Evolutionary conservation across 345 rosid species (phyloP), one percentile per base, ranked within the genome.

Genomic region (Atalantia buxifolia): DNA sequence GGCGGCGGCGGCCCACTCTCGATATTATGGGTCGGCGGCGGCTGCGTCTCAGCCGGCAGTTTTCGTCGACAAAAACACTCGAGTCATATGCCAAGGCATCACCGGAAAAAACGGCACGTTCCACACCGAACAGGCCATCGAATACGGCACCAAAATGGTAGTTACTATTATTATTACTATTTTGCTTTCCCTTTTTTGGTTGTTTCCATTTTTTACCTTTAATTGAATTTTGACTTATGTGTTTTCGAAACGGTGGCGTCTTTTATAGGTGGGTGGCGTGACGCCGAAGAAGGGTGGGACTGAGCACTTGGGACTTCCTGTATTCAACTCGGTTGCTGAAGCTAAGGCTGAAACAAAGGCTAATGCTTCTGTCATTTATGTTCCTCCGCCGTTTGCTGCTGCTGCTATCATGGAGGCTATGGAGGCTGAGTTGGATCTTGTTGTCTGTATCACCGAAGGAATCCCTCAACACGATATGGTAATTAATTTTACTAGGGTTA

Each of bases 391-490:
- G 18, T 96, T 96, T 77, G 99, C 98, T 19, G 98, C 99, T 7
- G 97, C 97, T 19, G 99, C 99, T 57, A 89, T 96, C 45, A 86
- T 96, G 99, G 99, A 96, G 86, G 98, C 95, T 7, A 70, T 94
- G 84, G 92, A 90, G 63, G 98, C 99, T 80, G 98, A 95, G 55
- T 70, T 95, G 81, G 97, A 93, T 86, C 96, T 95, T 69, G 83
- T 91, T 60, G 99, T 95, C 64, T 95, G 99, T 83, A 92, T 93
- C 53, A 93, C 99, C 0, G 99, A 95, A 86, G 99, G 98, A 76
- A 92, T 93, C 70, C 99, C 99, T 80, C 98, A 93, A 75, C 98
- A 93, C 76, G 99, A 95, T 82, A 95, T 95, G 99, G 99, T 93
- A 87, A 70, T 21, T 59, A 30, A 9, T 31, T 50, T 72, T 45